Evolutionary conservation across 1,284 basidiomycete genomes (phyloP).

Genomic region (Trichosporon ovoides): DNA sequence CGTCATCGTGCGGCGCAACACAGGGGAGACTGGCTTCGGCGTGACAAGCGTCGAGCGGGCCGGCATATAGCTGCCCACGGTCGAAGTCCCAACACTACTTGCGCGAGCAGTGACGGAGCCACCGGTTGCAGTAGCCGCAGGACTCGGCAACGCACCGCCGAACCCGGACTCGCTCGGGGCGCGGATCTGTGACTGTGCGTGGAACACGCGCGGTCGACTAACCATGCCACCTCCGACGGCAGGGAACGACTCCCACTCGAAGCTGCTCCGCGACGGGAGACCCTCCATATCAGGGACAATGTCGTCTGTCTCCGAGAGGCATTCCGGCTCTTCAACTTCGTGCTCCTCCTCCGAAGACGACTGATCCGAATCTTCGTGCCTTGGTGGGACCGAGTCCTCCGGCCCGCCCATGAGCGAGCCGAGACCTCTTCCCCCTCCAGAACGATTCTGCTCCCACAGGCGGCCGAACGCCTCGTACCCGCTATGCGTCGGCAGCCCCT

Average conservation of each 20-base stretch:
- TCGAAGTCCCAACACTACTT: constrained; percentile 41
- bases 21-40: background rate
- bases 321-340: constrained; percentile 40
- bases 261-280: background rate
- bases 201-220: constrained; percentile 66
- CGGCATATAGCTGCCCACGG: constrained; percentile 23
- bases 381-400: background rate
- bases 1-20: constrained; percentile 32
- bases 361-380: constrained; percentile 6
- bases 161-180: constrained; percentile 49
- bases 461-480: constrained; percentile 48
- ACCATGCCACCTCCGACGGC: constrained; percentile 72
- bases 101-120: constrained; percentile 47
- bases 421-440: constrained; percentile 56
- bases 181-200: constrained; percentile 63
- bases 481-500: constrained; percentile 62
- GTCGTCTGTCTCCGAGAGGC: constrained; percentile 10
- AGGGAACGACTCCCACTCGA: constrained; percentile 55
- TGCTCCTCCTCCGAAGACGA: constrained; percentile 59
- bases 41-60: constrained; percentile 1
- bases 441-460: constrained; percentile 59
- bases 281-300: constrained; percentile 18
- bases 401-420: constrained; percentile 40
- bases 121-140: constrained; percentile 29
- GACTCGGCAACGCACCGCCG: constrained; percentile 39